phyloP scores from a whole-genome alignment of 2,329 filamentous ascomycete species.

The Calonectria henricotiae region DNA sequence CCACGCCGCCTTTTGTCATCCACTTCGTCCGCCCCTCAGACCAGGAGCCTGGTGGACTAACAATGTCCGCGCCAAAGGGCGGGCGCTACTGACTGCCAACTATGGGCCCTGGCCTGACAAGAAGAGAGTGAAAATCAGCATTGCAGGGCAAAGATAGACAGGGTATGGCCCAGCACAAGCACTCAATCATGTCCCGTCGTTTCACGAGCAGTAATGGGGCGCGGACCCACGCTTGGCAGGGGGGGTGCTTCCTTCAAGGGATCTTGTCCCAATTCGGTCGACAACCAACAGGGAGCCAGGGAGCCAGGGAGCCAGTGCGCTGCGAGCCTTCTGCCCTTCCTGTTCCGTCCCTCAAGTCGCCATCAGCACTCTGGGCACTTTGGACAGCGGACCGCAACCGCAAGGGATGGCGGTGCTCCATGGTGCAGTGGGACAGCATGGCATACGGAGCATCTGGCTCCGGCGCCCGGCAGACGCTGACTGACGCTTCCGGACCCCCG shows the following conservation, averaged over 20 bases:
- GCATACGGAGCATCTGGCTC: constrained; percentile 3
- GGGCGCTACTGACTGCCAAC: constrained; percentile 32
- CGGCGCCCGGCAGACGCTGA: neutral
- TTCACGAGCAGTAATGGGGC: constrained; percentile 40
- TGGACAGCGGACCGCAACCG: constrained; percentile 2
- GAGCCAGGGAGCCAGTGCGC: constrained; percentile 12
- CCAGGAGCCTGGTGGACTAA: constrained; percentile 23
- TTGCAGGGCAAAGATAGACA: constrained; percentile 19
- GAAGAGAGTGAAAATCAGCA: constrained; percentile 29
- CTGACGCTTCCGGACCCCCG: constrained; percentile 20
- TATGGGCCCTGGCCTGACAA: constrained; percentile 32
- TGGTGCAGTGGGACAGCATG: constrained; percentile 11
- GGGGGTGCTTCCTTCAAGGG: constrained; percentile 31
- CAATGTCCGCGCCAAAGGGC: constrained; percentile 7
- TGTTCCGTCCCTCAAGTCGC: constrained; percentile 17
- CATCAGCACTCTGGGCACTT: neutral
- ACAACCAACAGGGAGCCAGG: constrained; percentile 22
- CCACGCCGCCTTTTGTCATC: constrained; percentile 8
- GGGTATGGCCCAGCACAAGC: constrained; percentile 33
- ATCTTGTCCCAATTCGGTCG: constrained; percentile 35
- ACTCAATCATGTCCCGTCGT: constrained; percentile 44
- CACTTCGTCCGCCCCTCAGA: constrained; percentile 4
- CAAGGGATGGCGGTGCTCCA: constrained; percentile 5
- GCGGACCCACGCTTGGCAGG: constrained; percentile 41
- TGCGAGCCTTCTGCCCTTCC: constrained; percentile 8